Base-by-base conservation (phyloP, 345 rosid genomes). In the Sisymbrium irio region DNA sequence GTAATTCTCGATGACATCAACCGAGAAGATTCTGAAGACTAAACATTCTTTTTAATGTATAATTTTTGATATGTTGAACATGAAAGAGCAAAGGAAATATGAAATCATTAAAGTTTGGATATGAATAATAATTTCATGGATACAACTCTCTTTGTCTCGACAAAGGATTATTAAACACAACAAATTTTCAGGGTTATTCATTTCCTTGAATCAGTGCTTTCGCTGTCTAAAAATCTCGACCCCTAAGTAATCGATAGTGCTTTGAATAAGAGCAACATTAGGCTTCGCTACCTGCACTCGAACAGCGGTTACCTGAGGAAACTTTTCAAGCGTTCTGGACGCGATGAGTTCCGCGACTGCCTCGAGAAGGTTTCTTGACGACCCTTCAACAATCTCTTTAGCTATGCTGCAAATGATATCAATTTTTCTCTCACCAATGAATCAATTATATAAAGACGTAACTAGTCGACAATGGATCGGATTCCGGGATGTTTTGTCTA, bases 261-360 rank as follows among this genome's bases (percentile, higher is more conserved):
- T 92, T n/a, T 71, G 80, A 49, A 93, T 86, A 30, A 77, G 80
- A 9, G 97, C 91, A 44, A 93, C 96, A 73, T 89, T 93, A 65
- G 98, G 98, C 85, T 93, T 93, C 60, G 77, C 82, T 17, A 93
- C 77, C 71, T 86, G 85, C 65, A 93, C 97, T 2, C 88, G 80
- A 35, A 91, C 82, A 27, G 88, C 91, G 2, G 71, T 80, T 81
- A 91, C 79, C 72, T 45, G 83, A 20, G 88, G 73, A 46, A 77
- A 77, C 51, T 67, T 84, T 7, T 75, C 72, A 70, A 93, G 68
- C 18, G 88, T 83, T 12, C 80, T 81, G 5, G 87, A 78, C 7
- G 98, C 79, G 20, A 90, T 84, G 57, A 36, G 80, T 53, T 90
- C 85, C 42, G 98, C 97, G 62, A 87, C 97, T 0, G 93, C 79